These are phyloP conservation scores for Naganishia friedmannii DNA, from an alignment of 768 basidiomycete species.

Conservation along the genomic window DNA sequence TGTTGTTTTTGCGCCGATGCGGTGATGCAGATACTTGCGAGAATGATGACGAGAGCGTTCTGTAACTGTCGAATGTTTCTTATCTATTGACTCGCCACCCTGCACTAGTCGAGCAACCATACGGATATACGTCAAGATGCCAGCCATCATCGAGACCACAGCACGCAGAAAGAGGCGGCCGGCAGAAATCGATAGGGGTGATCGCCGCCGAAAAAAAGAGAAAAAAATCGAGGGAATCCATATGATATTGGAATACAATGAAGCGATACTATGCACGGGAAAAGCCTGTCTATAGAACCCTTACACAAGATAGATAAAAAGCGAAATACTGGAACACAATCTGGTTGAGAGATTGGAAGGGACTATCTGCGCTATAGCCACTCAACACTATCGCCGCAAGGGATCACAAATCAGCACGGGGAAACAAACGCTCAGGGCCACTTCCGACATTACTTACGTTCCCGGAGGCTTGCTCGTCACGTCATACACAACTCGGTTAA, in stretches of 20 bases:
- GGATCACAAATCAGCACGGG: neutral
- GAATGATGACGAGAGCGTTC: neutral
- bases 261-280: neutral
- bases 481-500: conserved; percentile 88
- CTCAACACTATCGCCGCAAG: conserved; percentile 33
- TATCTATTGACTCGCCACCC: too few relatives aligned
- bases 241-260: conserved; percentile 5
- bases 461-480: conserved; percentile 97
- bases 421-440: neutral
- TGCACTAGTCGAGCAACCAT: too few relatives aligned
- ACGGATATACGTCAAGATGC: too few relatives aligned
- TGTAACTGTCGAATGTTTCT: too few relatives aligned
- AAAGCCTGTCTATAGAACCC: conserved; percentile 17
- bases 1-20: neutral
- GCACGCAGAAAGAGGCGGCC: too few relatives aligned
- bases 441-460: conserved; percentile 45
- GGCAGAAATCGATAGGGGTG: neutral
- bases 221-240: neutral
- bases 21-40: neutral
- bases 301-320: conserved; percentile 21
- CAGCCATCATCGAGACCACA: too few relatives aligned
- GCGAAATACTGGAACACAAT: neutral
- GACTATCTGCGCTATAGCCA: conserved; percentile 35
- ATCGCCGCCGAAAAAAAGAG: neutral
- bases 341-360: conserved; percentile 2